A percentile compares a stretch with the other conserved stretches of the same genome.
Conservation (phyloP, 805 yeast species). For the Cephaloascus fragrans region DNA sequence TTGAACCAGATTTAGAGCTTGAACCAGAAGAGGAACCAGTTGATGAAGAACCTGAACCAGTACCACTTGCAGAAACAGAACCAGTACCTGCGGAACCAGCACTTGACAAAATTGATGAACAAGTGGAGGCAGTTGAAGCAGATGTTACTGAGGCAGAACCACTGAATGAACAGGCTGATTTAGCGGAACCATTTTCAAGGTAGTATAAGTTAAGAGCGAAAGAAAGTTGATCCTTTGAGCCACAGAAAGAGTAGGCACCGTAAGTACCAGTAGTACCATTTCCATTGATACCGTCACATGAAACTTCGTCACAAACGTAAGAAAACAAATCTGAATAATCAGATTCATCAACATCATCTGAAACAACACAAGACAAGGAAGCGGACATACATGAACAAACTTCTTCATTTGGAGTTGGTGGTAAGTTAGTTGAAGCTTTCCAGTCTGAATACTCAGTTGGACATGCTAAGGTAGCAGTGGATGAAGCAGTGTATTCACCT, state of each 20-base stretch:
- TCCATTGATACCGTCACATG: constrained; percentile 52
- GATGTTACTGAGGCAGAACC: constrained; percentile 51
- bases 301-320: constrained; percentile 43
- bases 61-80: constrained; percentile 31
- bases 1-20: constrained; percentile 18
- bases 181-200: constrained; percentile 25
- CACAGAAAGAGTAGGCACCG: constrained; percentile 70
- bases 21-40: constrained; percentile 13
- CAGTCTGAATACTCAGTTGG: constrained; percentile 39
- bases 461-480: constrained; percentile 41
- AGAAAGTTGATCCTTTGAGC: constrained; percentile 53
- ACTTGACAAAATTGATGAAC: constrained; percentile 46
- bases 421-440: constrained; percentile 59
- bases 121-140: constrained; percentile 41
- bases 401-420: constrained; percentile 67
- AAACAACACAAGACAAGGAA: constrained; percentile 52
- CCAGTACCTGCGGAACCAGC: constrained; percentile 72
- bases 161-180: constrained; percentile 55
- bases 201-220: constrained; percentile 60
- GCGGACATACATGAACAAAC: constrained; percentile 55
- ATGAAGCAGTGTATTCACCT: constrained; percentile 27
- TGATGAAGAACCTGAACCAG: constrained; percentile 15
- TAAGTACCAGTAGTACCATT: constrained; percentile 59
- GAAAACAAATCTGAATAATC: constrained; percentile 55
- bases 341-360: constrained; percentile 37